Base-by-base conservation (phyloP, 352 stramenopile genomes). In the Phytophthora fragariaefolia region DNA sequence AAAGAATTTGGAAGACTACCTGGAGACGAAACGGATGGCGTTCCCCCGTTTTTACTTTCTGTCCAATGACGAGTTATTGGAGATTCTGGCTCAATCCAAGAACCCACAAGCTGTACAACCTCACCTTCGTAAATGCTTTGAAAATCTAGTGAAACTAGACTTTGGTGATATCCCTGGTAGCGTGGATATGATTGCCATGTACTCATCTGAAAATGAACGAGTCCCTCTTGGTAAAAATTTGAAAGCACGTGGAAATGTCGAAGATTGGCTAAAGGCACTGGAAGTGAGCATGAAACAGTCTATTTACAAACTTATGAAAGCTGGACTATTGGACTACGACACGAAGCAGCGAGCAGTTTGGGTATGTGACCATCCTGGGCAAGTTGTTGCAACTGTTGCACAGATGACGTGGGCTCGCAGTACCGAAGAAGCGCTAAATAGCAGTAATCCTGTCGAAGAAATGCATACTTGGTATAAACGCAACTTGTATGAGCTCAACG, bases 11-110 rank as follows among this genome's bases (percentile, higher is more conserved):
- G 92, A 97, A 58, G 90, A 98, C 59, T 98, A 98, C 63, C 72
- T 98, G 4, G 92, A 98, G 60, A 97, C 91, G 1, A 98, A 98
- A 51, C 82, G 92, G 9, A 97, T 97, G 89, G 90, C 90, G 3
- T 98, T 98, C 50, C 92, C 92, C 6, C 74, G 89, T 1, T 98
- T 98, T 72, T 98, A 98, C 73, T 98, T 98, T 58, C 68, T 98
- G 2, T 98, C 93, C 0, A 97, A 99, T 53, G 96, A 98, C 47
- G 96, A 97, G 34, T 72, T 98, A 18, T 77, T 98, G 0, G 96
- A 98, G 60, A 98, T 98, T 34, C 68, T 98, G 1, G 93, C 94
- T 7, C 95, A 98, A 49, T 93, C 93, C 4, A 98, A 98, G 74
- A 97, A 98, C 56, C 95, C 96, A 9, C 91, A 97, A 26, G 92